Evolutionary conservation across 208 protist species (phyloP), one percentile per base, ranked within the genome.

Genomic region (Naegleria lovaniensis): DNA sequence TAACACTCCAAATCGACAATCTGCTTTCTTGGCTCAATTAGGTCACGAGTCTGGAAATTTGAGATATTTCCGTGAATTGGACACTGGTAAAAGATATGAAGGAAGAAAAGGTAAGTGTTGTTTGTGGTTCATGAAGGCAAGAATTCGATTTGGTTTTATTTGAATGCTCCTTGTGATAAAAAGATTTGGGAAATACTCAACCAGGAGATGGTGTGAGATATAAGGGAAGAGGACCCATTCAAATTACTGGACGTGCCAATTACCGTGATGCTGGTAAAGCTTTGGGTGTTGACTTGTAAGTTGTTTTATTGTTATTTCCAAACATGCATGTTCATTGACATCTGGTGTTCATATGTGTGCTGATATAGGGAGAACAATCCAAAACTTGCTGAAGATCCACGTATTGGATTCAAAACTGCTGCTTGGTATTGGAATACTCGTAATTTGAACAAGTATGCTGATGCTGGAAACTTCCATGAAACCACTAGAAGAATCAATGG

Each of bases 181-280:
- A 38, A 33, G 91, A 92, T 83, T 58, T 92, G 2, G 91, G 91
- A 19, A 92, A 92, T 48, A 92, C 89, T 36, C 90, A 92, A 16
- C 43, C 91, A 55, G 91, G 91, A 19, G 91, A 92, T 89, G 91
- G 90, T 43, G 39, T 52, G 5, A 33, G 88, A 38, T 92, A 59
- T 85, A 92, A 92, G 90, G 91, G 91, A 36, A 76, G 83, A 59
- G 91, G 91, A 19, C 90, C 88, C 0, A 89, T 92, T 58, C 91
- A 92, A 90, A 29, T 92, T 36, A 92, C 91, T 33, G 91, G 91
- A 91, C 13, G 91, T 38, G 15, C 39, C 0, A 92, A 92, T n/a
- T 92, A 92, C 38, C 13, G 88, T 41, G 39, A 4, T 40, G 89
- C 90, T 48, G 91, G 90, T 38, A 91, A 40, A 76, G 83, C 41